Evolutionary conservation across 768 basidiomycete species (phyloP).

Genomic region (Agaricus subrufescens): DNA sequence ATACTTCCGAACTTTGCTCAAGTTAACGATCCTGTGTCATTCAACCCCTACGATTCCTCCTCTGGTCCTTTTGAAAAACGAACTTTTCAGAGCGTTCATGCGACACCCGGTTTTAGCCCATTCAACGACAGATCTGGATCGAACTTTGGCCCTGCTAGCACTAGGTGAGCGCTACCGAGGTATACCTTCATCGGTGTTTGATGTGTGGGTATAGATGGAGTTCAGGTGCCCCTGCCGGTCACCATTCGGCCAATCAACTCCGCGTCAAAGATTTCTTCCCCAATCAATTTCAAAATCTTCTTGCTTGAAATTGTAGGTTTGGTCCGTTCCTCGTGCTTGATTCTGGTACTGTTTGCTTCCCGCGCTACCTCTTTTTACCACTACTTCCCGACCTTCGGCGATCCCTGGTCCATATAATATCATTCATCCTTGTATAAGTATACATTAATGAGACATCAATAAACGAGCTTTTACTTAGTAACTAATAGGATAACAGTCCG

Average conservation of each 20-base stretch:
- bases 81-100: neutral
- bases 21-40: neutral
- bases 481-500: too few species aligned
- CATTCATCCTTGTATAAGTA: neutral
- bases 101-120: neutral
- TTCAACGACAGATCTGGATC: neutral
- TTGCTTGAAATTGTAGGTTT: slow-evolving; percentile 9
- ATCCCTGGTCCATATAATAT: neutral
- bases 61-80: neutral
- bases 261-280: slow-evolving; percentile 2
- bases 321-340: slow-evolving; percentile 1
- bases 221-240: neutral
- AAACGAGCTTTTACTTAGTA: too few species aligned
- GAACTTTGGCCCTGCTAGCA: neutral
- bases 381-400: neutral
- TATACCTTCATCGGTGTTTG: neutral
- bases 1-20: neutral
- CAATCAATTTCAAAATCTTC: slow-evolving; percentile 9
- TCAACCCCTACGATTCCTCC: neutral
- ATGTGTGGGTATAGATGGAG: neutral
- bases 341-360: slow-evolving; percentile 2
- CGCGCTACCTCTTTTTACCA: slow-evolving; percentile 6
- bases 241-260: neutral
- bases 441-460: neutral
- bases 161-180: neutral